phyloP scores from a whole-genome alignment of 805 yeast genomes.

The Wickerhamomyces hampshirensis region DNA sequence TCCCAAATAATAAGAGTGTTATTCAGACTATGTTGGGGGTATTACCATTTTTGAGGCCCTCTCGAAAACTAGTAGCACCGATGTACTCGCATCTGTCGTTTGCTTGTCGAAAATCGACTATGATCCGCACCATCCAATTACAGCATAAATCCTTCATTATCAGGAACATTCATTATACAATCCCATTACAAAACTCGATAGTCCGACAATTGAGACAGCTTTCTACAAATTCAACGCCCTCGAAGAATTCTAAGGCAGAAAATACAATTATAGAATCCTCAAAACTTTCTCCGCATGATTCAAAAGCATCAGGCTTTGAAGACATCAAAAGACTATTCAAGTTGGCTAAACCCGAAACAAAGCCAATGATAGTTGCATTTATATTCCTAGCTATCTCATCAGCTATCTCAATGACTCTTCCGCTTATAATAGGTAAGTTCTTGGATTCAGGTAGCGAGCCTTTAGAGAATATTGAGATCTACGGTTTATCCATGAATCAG shows the following conservation, averaged over 20 bases:
- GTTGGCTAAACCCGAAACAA: slow-evolving; percentile 54
- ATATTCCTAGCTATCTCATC: slow-evolving; percentile 64
- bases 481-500: slow-evolving; percentile 57
- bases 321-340: slow-evolving; percentile 42
- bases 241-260: neutral
- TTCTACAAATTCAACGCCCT: too few species aligned
- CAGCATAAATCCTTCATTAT: too few species aligned
- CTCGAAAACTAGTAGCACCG: too few species aligned
- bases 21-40: too few species aligned
- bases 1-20: too few species aligned
- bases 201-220: too few species aligned
- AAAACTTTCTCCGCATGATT: slow-evolving; percentile 28
- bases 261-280: neutral
- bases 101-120: too few species aligned
- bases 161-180: too few species aligned
- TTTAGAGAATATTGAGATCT: slow-evolving; percentile 28
- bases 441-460: slow-evolving; percentile 47
- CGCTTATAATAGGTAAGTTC: slow-evolving; percentile 79
- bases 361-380: slow-evolving; percentile 57
- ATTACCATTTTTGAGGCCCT: too few species aligned
- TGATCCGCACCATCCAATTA: too few species aligned
- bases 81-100: too few species aligned
- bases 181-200: too few species aligned
- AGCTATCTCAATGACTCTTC: slow-evolving; percentile 75
- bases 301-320: slow-evolving; percentile 29